A percentile compares a stretch with the other conserved stretches of the same genome.
Evolutionary conservation across 2,329 filamentous ascomycete species (phyloP).

Genomic region (Sporothrix euskadiensis): DNA sequence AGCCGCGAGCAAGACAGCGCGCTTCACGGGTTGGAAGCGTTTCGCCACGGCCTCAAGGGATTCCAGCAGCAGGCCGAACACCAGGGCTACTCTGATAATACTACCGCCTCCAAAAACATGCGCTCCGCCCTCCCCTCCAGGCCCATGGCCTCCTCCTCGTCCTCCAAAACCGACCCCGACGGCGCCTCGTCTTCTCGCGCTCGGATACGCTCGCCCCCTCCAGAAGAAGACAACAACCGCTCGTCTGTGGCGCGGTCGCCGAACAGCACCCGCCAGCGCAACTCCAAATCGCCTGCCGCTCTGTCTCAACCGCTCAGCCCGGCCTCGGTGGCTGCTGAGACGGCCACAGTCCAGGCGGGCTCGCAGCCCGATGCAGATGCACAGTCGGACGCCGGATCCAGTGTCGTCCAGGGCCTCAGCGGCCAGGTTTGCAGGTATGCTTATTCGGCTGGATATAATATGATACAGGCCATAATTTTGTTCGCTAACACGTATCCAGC

Average conservation of each 20-base stretch:
- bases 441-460: too few relatives aligned
- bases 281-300: slow-evolving; percentile 22
- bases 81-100: neutral
- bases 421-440: slow-evolving; percentile 71
- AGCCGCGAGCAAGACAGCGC: neutral
- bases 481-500: slow-evolving; percentile 49
- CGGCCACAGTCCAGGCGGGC: neutral
- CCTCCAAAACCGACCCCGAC: slow-evolving; percentile 29
- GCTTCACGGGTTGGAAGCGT: slow-evolving; percentile 18
- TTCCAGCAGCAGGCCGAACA: slow-evolving; percentile 9
- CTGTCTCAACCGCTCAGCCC: slow-evolving; percentile 32
- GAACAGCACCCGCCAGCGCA: slow-evolving; percentile 16
- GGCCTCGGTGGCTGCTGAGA: slow-evolving; percentile 29
- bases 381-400: slow-evolving; percentile 29
- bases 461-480: too few relatives aligned
- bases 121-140: slow-evolving; percentile 35
- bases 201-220: slow-evolving; percentile 34
- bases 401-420: slow-evolving; percentile 43
- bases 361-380: slow-evolving; percentile 30
- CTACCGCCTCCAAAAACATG: slow-evolving; percentile 22
- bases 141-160: slow-evolving; percentile 30
- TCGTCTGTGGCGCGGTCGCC: slow-evolving; percentile 20
- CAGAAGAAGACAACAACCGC: slow-evolving; percentile 33
- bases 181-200: slow-evolving; percentile 25
- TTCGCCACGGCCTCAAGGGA: slow-evolving; percentile 25